A percentile compares a stretch with the other conserved stretches of the same genome.
Evolutionary conservation across 805 yeast genomes (phyloP).

Genomic region (Wickerhamiella allomyrinae): DNA sequence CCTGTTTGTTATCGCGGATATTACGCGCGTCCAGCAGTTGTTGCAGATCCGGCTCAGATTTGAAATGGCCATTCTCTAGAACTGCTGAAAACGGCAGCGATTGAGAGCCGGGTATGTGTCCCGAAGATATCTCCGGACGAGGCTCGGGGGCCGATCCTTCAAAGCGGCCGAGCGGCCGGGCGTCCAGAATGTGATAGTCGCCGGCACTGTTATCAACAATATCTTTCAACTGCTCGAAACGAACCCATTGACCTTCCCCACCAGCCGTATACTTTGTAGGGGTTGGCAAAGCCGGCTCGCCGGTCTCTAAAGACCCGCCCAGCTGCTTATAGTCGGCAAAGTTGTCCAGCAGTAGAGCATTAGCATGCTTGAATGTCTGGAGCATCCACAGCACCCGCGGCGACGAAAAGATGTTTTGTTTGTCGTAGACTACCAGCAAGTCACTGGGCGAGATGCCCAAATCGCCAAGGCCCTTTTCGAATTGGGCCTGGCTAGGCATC

Average conservation of each 20-base stretch:
- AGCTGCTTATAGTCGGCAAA: constrained; percentile 37
- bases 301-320: constrained; percentile 34
- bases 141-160: constrained; percentile 79
- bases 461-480: constrained; percentile 31
- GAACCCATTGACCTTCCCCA: constrained; percentile 23
- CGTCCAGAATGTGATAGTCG: constrained; percentile 54
- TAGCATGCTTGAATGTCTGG: constrained; percentile 59
- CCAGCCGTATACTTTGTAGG: constrained; percentile 17
- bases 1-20: constrained; percentile 36
- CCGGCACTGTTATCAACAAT: constrained; percentile 36
- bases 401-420: constrained; percentile 68
- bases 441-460: constrained; percentile 32
- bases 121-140: constrained; percentile 72
- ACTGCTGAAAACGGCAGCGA: constrained; percentile 63
- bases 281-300: constrained; percentile 12
- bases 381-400: constrained; percentile 93
- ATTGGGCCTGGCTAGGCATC: constrained; percentile 54
- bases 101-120: constrained; percentile 73
- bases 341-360: constrained; percentile 58
- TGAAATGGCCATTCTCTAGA: constrained; percentile 36
- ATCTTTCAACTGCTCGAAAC: constrained; percentile 49
- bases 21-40: constrained; percentile 33
- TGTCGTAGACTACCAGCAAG: constrained; percentile 67
- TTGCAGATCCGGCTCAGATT: constrained; percentile 32
- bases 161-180: constrained; percentile 63